phyloP scores from a whole-genome alignment of 1,284 basidiomycete genomes.

The Cryptococcus sp. region DNA sequence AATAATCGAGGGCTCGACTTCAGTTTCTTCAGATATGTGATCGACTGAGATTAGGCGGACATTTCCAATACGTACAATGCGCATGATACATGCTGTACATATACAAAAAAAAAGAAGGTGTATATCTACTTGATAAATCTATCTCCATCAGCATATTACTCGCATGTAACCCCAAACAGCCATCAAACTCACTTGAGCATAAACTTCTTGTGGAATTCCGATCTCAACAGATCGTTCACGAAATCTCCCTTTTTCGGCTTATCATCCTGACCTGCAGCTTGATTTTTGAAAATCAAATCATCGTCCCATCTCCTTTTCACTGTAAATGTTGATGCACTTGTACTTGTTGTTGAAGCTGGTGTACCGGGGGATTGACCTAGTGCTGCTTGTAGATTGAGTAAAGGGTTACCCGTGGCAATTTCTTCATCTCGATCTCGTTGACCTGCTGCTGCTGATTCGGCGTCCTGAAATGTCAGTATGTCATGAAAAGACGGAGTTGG shows the following conservation, averaged over 20 bases:
- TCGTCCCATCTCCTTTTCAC: slow-evolving; percentile 95
- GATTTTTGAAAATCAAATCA: slow-evolving; percentile 95
- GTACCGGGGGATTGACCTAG: slow-evolving; percentile 61
- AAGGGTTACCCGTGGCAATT: slow-evolving; percentile 77
- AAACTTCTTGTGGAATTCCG: slow-evolving; percentile 70
- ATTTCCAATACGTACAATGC: too few species aligned
- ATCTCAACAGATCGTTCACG: slow-evolving; percentile 85
- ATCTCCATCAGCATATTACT: too few species aligned
- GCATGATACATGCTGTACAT: too few species aligned
- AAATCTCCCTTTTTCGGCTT: slow-evolving; percentile 72
- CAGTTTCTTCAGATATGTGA: too few species aligned
- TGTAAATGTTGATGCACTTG: slow-evolving; percentile 61
- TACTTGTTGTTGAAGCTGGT: slow-evolving; percentile 64
- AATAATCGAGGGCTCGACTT: too few species aligned
- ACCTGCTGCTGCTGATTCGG: slow-evolving; percentile 64
- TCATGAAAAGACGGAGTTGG: not conserved
- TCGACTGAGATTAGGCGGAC: too few species aligned
- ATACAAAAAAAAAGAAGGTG: too few species aligned
- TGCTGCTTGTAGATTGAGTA: slow-evolving; percentile 82
- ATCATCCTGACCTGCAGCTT: slow-evolving; percentile 62
- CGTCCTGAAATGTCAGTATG: slow-evolving; percentile 53
- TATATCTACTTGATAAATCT: too few species aligned
- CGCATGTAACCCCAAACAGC: too few species aligned
- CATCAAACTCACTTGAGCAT: slow-evolving; percentile 43
- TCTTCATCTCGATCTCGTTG: slow-evolving; percentile 67